These are phyloP conservation scores for Sugiyamaella castrensis DNA, from an alignment of 1,139 yeast species.

Conservation along the genomic window DNA sequence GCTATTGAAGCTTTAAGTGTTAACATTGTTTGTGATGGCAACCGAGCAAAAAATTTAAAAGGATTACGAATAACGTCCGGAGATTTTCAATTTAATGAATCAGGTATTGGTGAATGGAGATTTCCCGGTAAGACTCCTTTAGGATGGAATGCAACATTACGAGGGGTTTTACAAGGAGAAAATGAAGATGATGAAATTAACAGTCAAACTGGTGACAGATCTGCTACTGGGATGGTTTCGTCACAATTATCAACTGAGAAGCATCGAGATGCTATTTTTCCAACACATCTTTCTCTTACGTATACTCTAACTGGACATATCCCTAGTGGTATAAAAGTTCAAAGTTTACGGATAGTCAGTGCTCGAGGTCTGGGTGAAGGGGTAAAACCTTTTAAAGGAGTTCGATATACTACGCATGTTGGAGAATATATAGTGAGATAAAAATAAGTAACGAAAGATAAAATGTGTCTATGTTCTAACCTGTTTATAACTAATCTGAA, in stretches of 20 bases:
- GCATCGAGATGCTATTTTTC: conserved; percentile 38
- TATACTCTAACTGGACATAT: conserved; percentile 67
- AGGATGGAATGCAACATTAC: conserved; percentile 67
- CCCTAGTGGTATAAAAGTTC: conserved; percentile 74
- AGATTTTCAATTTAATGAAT: conserved; percentile 55
- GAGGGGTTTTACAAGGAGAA: conserved; percentile 49
- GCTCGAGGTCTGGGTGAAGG: conserved; percentile 58
- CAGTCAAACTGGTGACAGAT: conserved; percentile 10
- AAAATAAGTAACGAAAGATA: not conserved
- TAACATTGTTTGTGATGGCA: conserved; percentile 45
- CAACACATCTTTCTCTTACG: conserved; percentile 51
- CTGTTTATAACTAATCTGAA: conserved; percentile 3
- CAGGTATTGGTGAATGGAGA: conserved; percentile 68
- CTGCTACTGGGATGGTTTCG: not conserved
- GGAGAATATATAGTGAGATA: conserved; percentile 57
- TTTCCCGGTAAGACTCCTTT: conserved; percentile 57
- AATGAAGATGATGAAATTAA: conserved; percentile 27
- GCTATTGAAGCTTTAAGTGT: conserved; percentile 57
- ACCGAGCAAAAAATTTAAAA: conserved; percentile 40
- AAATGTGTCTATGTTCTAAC: not conserved
- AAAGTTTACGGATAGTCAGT: conserved; percentile 56
- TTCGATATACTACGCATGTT: conserved; percentile 68
- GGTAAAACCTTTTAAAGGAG: conserved; percentile 87
- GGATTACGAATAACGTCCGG: conserved; percentile 67
- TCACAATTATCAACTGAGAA: too few species aligned